phyloP scores from a whole-genome alignment of 768 basidiomycete species.

The Inosperma sp. region DNA sequence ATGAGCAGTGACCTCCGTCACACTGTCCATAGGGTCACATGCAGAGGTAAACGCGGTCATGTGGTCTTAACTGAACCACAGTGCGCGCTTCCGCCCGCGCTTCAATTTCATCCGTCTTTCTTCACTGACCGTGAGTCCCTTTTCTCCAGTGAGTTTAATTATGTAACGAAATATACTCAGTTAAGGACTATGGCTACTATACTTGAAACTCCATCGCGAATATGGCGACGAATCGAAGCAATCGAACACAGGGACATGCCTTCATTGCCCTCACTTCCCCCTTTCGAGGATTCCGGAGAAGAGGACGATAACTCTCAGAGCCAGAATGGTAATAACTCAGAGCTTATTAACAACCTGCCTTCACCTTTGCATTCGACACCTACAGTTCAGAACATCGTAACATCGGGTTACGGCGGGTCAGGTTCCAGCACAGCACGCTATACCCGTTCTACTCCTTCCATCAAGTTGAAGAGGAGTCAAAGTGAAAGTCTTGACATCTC shows the following conservation, averaged over 20 bases:
- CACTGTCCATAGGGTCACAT: too few species aligned
- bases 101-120: too few species aligned
- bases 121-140: too few species aligned
- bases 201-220: conserved; percentile 78
- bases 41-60: too few species aligned
- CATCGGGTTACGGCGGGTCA: conserved; percentile 44
- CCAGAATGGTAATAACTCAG: conserved; percentile 32
- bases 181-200: conserved; percentile 54
- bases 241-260: conserved; percentile 75
- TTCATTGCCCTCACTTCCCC: conserved; percentile 73
- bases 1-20: too few species aligned
- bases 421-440: conserved; percentile 48
- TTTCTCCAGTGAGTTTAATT: too few species aligned
- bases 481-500: conserved; percentile 61
- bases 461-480: conserved; percentile 41
- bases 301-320: conserved; percentile 29
- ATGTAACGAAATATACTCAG: too few species aligned
- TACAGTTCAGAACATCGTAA: conserved; percentile 40
- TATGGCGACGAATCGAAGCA: conserved; percentile 79
- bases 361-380: conserved; percentile 69
- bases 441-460: conserved; percentile 45
- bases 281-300: conserved; percentile 61
- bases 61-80: too few species aligned
- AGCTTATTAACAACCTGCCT: conserved; percentile 38
- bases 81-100: too few species aligned